These are phyloP conservation scores for Prototheca stagnorum DNA, from an alignment of 163 green algal species.

Conservation along the genomic window DNA sequence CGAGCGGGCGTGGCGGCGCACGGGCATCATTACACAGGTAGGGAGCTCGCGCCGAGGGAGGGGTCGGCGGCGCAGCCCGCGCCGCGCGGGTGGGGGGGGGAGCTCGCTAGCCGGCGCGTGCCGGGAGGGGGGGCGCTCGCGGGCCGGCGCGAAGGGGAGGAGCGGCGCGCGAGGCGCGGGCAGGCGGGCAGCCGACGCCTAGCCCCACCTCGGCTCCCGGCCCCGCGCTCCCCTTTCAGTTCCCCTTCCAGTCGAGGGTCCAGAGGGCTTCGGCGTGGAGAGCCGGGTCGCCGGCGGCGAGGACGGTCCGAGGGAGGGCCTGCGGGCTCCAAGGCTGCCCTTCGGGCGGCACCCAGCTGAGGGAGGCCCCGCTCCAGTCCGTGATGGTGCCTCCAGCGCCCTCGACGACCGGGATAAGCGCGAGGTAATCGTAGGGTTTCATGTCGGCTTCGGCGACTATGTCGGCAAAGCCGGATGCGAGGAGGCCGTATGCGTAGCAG, in stretches of 20 bases:
- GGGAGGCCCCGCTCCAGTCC: conserved; percentile 61
- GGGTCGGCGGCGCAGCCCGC: too few relatives aligned
- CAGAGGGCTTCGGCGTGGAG: conserved; percentile 39
- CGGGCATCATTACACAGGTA: too few relatives aligned
- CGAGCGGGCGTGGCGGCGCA: too few relatives aligned
- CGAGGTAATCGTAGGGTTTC: conserved; percentile 97
- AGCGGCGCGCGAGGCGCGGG: too few relatives aligned
- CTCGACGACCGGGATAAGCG: conserved; percentile 84
- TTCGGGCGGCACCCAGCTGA: conserved; percentile 3
- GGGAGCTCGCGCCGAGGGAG: too few relatives aligned
- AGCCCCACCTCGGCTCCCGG: too few relatives aligned
- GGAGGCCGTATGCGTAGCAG: conserved; percentile 96
- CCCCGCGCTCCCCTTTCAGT: too few relatives aligned
- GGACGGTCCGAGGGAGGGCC: neutral
- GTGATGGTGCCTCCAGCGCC: conserved; percentile 83
- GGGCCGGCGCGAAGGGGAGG: too few relatives aligned
- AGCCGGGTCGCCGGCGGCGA: conserved; percentile 31
- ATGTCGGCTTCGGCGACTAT: conserved; percentile 89
- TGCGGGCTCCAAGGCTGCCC: neutral
- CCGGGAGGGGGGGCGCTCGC: too few relatives aligned
- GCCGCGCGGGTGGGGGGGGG: too few relatives aligned
- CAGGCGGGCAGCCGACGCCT: too few relatives aligned
- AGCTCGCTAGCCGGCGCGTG: too few relatives aligned
- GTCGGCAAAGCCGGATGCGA: conserved; percentile 70
- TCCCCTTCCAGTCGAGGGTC: conserved; percentile 45